A percentile compares a stretch with the other conserved stretches of the same genome.
phyloP scores from a whole-genome alignment of 225 moss, liverwort and hornwort genomes.

The Pseudisothecium myosuroides region DNA sequence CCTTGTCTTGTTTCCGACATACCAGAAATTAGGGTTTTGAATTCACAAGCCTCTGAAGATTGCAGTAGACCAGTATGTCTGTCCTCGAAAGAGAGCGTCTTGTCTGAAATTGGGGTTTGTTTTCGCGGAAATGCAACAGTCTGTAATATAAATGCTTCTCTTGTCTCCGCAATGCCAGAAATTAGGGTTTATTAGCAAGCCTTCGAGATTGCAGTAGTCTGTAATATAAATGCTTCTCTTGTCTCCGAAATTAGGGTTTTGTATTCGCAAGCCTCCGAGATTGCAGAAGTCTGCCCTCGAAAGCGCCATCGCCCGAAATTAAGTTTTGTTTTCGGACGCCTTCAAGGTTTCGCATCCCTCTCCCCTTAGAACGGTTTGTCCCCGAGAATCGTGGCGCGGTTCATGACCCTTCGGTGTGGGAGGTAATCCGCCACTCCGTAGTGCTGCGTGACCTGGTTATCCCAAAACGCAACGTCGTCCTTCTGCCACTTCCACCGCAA shows the following conservation, averaged over 20 bases:
- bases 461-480: conserved; percentile 12
- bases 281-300: no score
- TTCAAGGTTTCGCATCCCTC: no score
- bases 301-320: no score
- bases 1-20: not conserved
- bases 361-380: not conserved
- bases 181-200: not conserved
- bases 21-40: not conserved
- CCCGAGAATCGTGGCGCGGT: conserved; percentile 13
- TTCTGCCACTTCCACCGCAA: conserved; percentile 21
- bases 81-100: not conserved
- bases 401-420: not conserved
- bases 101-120: not conserved
- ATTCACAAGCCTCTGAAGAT: no score
- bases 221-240: no score
- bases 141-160: not conserved
- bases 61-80: not conserved
- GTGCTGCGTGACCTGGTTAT: conserved; percentile 13
- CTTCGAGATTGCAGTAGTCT: not conserved
- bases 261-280: no score
- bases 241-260: no score
- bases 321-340: not conserved
- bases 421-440: conserved; percentile 17
- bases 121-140: not conserved
- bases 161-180: not conserved